Percentiles rank a stretch among this genome's conserved stretches.
phyloP scores from a whole-genome alignment of 140 eudicot species.

The Senecio squalidus region DNA sequence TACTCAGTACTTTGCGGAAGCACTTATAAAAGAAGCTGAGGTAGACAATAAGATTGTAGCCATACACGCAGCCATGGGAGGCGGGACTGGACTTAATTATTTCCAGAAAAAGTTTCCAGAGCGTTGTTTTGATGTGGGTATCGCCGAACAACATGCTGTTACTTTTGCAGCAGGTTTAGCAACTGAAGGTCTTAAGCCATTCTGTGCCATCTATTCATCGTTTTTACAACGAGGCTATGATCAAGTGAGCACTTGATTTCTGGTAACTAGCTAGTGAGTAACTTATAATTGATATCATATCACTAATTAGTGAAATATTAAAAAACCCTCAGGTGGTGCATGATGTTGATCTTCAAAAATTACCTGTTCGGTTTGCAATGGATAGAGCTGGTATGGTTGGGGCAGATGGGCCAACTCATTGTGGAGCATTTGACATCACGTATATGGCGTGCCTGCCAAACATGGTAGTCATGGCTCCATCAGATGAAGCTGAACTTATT shows the following conservation, averaged over 20 bases:
- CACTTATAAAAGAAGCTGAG: slow-evolving; percentile 86
- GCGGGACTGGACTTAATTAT: slow-evolving; percentile 85
- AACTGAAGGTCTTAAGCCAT: slow-evolving; percentile 86
- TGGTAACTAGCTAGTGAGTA: neutral
- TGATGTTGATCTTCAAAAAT: slow-evolving; percentile 87
- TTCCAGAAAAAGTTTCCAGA: slow-evolving; percentile 80
- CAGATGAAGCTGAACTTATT: slow-evolving; percentile 86
- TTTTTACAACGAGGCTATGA: slow-evolving; percentile 88
- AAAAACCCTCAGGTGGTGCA: slow-evolving; percentile 56
- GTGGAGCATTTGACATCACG: slow-evolving; percentile 92
- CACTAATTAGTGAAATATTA: neutral
- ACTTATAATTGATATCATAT: neutral
- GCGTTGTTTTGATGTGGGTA: slow-evolving; percentile 92
- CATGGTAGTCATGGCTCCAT: slow-evolving; percentile 97
- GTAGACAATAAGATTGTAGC: slow-evolving; percentile 67
- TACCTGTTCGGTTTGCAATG: slow-evolving; percentile 93
- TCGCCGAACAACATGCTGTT: slow-evolving; percentile 95
- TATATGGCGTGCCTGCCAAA: slow-evolving; percentile 97
- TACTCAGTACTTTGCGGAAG: slow-evolving; percentile 83
- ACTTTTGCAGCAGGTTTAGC: slow-evolving; percentile 98
- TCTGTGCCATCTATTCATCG: slow-evolving; percentile 89
- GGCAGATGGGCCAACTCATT: slow-evolving; percentile 98
- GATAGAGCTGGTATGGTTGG: slow-evolving; percentile 95
- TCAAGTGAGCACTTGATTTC: slow-evolving; percentile 45
- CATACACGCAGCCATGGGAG: slow-evolving; percentile 97